Evolutionary conservation across 2,329 filamentous ascomycete genomes (phyloP).

Genomic region (Exophiala alcalophila): DNA sequence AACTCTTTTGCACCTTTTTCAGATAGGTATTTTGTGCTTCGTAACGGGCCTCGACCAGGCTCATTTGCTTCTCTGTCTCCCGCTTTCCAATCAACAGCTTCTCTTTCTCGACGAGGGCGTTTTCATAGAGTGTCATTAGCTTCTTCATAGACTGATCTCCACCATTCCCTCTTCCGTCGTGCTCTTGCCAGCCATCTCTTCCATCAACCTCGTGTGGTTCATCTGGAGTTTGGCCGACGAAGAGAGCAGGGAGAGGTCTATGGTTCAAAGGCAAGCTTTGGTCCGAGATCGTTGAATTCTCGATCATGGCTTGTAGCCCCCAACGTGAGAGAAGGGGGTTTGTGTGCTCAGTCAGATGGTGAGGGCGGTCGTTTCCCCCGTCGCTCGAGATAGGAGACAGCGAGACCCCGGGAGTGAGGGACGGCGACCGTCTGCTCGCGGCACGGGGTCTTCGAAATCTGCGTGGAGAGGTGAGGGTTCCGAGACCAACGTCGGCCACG

Average conservation of each 20-base stretch:
- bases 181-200: no score
- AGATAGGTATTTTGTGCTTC: neutral
- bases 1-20: neutral
- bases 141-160: neutral
- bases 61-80: neutral
- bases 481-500: constrained; percentile 2
- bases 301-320: neutral
- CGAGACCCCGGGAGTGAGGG: neutral
- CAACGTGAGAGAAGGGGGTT: neutral
- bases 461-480: constrained; percentile 4
- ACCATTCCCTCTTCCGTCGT: neutral
- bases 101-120: neutral
- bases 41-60: neutral
- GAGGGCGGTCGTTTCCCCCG: no score
- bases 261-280: no score
- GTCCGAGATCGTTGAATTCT: no score
- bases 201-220: no score
- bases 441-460: constrained; percentile 8
- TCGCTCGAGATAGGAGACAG: neutral
- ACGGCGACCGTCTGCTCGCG: constrained; percentile 5
- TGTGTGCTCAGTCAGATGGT: no score
- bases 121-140: neutral
- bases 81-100: constrained; percentile 4
- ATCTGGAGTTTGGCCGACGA: no score
- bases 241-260: no score